Evolutionary conservation across 23 red algal species (phyloP).

Genomic region (Gracilaria domingensis): DNA sequence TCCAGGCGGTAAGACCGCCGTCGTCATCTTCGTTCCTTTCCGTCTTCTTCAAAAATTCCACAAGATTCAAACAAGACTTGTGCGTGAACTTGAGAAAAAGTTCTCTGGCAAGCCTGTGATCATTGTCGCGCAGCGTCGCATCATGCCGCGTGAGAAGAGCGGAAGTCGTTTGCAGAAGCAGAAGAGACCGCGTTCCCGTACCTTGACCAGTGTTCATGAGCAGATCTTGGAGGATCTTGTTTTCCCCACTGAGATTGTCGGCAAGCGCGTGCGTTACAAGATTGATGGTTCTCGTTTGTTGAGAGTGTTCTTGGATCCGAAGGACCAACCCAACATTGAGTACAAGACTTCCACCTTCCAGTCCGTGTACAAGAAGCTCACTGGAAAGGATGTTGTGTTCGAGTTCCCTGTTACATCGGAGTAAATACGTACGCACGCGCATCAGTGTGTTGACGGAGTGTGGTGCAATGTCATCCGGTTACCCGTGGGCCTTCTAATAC

Average conservation of each 20-base stretch:
- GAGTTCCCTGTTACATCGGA: slow-evolving; percentile 89
- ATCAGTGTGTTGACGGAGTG: neutral
- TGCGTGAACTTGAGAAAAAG: slow-evolving; percentile 99
- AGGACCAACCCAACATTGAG: slow-evolving; percentile 92
- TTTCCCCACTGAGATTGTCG: slow-evolving; percentile 97
- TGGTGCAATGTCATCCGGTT: neutral
- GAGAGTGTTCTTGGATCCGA: slow-evolving; percentile 93
- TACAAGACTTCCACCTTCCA: slow-evolving; percentile 92
- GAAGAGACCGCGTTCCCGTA: slow-evolving; percentile 91
- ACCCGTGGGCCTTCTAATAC: neutral
- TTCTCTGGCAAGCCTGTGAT: slow-evolving; percentile 96
- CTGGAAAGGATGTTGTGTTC: slow-evolving; percentile 98
- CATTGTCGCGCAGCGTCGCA: slow-evolving; percentile 88
- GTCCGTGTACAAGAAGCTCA: slow-evolving; percentile 98
- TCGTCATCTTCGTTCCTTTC: slow-evolving; percentile 92
- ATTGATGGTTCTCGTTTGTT: slow-evolving; percentile 85
- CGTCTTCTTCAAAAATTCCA: slow-evolving; percentile 84
- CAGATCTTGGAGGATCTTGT: slow-evolving; percentile 96
- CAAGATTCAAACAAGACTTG: slow-evolving; percentile 95
- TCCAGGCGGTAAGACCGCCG: slow-evolving; percentile 77
- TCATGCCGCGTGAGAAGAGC: slow-evolving; percentile 87
- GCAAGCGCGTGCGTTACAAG: slow-evolving; percentile 86
- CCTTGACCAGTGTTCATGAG: slow-evolving; percentile 97
- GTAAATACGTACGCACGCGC: slow-evolving; percentile 13
- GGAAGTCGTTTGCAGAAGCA: slow-evolving; percentile 77